Base-by-base conservation (phyloP, 768 basidiomycete genomes). In the Galerina sulciceps region DNA sequence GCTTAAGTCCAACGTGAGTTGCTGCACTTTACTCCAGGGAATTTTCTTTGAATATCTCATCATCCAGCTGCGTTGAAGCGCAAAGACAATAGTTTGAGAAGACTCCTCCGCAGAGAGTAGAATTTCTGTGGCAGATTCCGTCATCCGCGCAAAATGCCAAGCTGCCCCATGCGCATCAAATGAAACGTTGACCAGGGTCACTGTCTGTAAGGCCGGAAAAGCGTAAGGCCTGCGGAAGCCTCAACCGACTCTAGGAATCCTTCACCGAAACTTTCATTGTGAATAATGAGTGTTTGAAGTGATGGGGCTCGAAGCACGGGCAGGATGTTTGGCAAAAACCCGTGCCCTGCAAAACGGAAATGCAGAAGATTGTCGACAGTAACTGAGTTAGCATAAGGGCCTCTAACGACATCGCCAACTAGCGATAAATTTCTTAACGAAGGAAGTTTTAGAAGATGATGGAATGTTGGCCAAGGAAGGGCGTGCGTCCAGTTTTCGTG, bases 221-320 rank as follows among this genome's bases (percentile, higher is more conserved):
- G 43, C 23, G 17, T 45, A 45, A 23, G 15, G 44, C 5, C 44
- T 11, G 20, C 18, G 4, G 18, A 23, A 22, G 11, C 26, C 2
- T 4, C 22, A 6, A 5, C 35, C 9, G 10, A 40, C 50, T 15
- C 45, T 43, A 38, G 36, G 26, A 31, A 31, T 8, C 4, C 26
- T 5, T 31, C 26, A 31, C 8, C 8, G 8, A 31, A 31, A 43
- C 23, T 46, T 3, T 15, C 35, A 11, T 9, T 22, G 10, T 36
- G 38, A 45, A 17, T 18, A 18, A 58, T 58, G 17, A 69, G 55
- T 1, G 61, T 64, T 44, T 69, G 58, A 3, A 69, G 62, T 6
- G 52, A n/a, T 17, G 68, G 68, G 2, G 63, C 62, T 10, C 58
- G 54, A 11, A 65, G 44, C 37, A 45, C 22, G 2, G 58, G 58